phyloP scores from a whole-genome alignment of 306 rosid genomes.

The Sindora glabra region DNA sequence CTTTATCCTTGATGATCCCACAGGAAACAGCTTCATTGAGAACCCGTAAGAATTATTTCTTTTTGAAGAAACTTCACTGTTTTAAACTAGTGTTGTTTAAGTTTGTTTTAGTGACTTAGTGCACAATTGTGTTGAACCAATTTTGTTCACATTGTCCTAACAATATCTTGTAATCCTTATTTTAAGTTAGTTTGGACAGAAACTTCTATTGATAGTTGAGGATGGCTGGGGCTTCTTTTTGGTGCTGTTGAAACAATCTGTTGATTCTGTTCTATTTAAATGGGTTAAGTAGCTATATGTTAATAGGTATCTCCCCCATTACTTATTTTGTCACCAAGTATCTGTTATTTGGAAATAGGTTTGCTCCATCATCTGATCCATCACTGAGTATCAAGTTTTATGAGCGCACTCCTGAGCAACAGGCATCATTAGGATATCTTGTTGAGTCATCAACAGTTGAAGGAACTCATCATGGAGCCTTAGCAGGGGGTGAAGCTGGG shows the following conservation, averaged over 20 bases:
- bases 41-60: constrained; percentile 60
- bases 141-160: background rate
- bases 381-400: constrained; percentile 67
- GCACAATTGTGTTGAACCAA: background rate
- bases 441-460: constrained; percentile 42
- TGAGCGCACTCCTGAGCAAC: constrained; percentile 90
- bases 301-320: too few species aligned
- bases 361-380: constrained; percentile 82
- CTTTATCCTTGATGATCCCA: constrained; percentile 83
- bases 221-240: background rate
- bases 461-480: constrained; percentile 28
- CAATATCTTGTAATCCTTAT: background rate
- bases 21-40: constrained; percentile 96
- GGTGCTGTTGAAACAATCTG: background rate
- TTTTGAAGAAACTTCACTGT: background rate
- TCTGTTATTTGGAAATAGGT: too few species aligned
- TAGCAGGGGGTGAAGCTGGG: constrained; percentile 24
- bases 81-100: background rate
- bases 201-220: background rate
- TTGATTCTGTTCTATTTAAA: constrained; percentile 8
- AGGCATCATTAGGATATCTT: constrained; percentile 64
- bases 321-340: too few species aligned
- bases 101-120: constrained; percentile 2
- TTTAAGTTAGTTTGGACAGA: background rate
- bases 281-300: background rate